phyloP scores from a whole-genome alignment of 306 rosid species.

The Abrus pulchellus region DNA sequence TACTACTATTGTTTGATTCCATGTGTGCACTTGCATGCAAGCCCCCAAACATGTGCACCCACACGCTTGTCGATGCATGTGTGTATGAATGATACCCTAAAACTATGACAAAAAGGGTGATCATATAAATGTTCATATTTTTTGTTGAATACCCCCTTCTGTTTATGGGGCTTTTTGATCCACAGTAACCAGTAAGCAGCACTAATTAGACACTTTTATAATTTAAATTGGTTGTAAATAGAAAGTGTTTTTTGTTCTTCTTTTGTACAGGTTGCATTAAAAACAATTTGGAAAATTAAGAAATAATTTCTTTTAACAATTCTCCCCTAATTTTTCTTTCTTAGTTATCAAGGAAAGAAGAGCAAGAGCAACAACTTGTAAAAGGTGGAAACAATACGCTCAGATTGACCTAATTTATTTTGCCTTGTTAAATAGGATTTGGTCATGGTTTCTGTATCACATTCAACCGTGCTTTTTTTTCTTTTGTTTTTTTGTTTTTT shows the following conservation, averaged over 20 bases:
- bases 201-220: not conserved
- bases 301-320: slow-evolving; percentile 2
- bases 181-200: not conserved
- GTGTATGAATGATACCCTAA: too few species aligned
- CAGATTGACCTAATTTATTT: not conserved
- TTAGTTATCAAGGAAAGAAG: slow-evolving; percentile 2
- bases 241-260: not conserved
- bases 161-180: slow-evolving; percentile 9
- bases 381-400: not conserved
- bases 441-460: slow-evolving; percentile 26
- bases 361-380: not conserved
- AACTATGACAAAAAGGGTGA: too few species aligned
- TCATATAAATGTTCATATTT: not conserved
- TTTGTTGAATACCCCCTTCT: not conserved
- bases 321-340: not conserved
- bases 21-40: too few species aligned
- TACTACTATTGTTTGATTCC: too few species aligned
- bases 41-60: too few species aligned
- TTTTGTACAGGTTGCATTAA: not conserved
- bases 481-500: not conserved
- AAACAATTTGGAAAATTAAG: not conserved
- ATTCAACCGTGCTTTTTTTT: slow-evolving; percentile 20
- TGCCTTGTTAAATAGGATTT: slow-evolving; percentile 1
- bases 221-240: not conserved
- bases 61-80: too few species aligned